Evolutionary conservation across 768 basidiomycete genomes (phyloP).

Genomic region (Lentinula sp.): DNA sequence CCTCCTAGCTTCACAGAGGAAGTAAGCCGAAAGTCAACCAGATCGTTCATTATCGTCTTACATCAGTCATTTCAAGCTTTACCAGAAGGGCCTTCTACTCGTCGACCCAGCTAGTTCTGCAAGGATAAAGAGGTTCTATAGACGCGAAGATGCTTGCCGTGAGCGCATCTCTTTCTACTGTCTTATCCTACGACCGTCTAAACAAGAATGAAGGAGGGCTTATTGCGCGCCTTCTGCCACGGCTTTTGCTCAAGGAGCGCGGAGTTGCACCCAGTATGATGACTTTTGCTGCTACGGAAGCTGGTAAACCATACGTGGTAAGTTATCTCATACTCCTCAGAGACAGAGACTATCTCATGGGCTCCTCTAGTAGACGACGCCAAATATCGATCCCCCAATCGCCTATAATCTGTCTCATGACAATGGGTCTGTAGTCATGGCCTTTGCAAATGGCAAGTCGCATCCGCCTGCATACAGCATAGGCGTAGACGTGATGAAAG

Average conservation of each 20-base stretch:
- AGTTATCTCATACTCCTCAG: constrained; percentile 18
- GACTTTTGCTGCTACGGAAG: constrained; percentile 48
- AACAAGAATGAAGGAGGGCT: constrained; percentile 50
- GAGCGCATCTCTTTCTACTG: constrained; percentile 16
- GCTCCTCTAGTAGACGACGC: constrained; percentile 32
- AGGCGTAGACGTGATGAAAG: constrained; percentile 81
- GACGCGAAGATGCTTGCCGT: constrained; percentile 75
- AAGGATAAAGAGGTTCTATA: constrained; percentile 61
- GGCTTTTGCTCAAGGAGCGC: constrained; percentile 53
- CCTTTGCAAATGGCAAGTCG: constrained; percentile 37
- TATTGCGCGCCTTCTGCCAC: constrained; percentile 69
- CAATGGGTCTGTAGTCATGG: constrained; percentile 66
- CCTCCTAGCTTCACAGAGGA: constrained; percentile 29
- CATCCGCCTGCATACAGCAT: constrained; percentile 52
- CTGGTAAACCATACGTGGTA: constrained; percentile 76
- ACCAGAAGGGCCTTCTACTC: constrained; percentile 48
- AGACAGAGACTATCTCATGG: neutral
- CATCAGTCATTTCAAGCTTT: constrained; percentile 40
- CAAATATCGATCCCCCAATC: constrained; percentile 45
- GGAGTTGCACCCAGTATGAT: constrained; percentile 44
- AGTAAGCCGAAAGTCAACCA: constrained; percentile 4
- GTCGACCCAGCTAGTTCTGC: constrained; percentile 52
- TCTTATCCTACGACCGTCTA: neutral
- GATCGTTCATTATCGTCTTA: neutral
- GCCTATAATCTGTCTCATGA: constrained; percentile 84